Base-by-base conservation (phyloP, 2,329 filamentous ascomycete genomes). In the Penicillium brevicompactum region DNA sequence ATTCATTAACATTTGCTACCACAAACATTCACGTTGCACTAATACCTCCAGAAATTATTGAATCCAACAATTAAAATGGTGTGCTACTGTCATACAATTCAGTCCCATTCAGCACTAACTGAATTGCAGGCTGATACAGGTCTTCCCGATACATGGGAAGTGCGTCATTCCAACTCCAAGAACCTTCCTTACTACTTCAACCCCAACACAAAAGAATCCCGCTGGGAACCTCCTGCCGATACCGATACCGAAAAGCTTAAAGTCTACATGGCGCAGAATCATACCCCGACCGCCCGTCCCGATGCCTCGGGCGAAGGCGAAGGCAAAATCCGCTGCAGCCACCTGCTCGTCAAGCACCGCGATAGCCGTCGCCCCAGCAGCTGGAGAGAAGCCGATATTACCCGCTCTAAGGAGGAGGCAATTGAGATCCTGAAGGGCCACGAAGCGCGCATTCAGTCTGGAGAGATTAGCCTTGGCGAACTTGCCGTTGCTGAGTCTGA, bases 101-200 rank as follows among this genome's bases (percentile, higher is more conserved):
- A 24, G 38, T 34, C n/a, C 16, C 37, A 8, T 27, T 3, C 22
- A 22, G 2, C 30, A 10, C 41, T 54, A 30, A 45, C 40, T 49
- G 45, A 44, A 42, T 30, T 47, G 24, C 65, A 89, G 86, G 78
- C 84, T 70, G 89, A 92, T 53, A 87, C 88, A 65, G 93, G 93
- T 73, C 86, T 97, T 61, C 92, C 92, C 59, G 75, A 86, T 47
- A 86, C 87, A 74, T 97, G 93, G 92, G 94, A 97, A 80, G 91
- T 99, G 71, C 91, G 94, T 74, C 91, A 95, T 80, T 96, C 91
- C 76, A 96, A 97, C 81, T 96, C 91, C 76, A 97, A 97, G 82
- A 96, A 96, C 78, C 88, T 97, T 34, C 94, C 94, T 37, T 99
- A 99, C 82, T 99, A 97, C 82, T 97, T 97, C 88, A 95, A 97